Evolutionary conservation across 192 early-diverging fungal genomes (phyloP).

Genomic region (Coemansia sp.): DNA sequence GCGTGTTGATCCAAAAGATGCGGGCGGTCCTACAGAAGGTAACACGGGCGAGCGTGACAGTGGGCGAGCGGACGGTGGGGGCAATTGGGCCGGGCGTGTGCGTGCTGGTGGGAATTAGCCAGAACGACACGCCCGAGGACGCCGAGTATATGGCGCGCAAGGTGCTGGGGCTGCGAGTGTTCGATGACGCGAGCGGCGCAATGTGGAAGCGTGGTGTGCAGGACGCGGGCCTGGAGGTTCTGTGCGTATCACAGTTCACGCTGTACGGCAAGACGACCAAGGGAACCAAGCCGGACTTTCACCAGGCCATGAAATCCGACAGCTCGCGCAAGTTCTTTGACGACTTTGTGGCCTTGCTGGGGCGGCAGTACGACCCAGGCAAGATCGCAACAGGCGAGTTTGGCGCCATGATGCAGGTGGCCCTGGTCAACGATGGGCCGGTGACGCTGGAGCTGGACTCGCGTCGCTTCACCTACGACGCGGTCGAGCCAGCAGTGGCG

Average conservation of each 20-base stretch:
- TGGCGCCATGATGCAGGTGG: slow-evolving; percentile 96
- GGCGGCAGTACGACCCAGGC: slow-evolving; percentile 54
- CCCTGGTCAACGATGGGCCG: slow-evolving; percentile 78
- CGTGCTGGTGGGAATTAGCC: slow-evolving; percentile 64
- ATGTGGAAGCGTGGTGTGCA: slow-evolving; percentile 80
- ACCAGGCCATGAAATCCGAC: slow-evolving; percentile 74
- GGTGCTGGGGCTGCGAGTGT: slow-evolving; percentile 71
- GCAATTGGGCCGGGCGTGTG: slow-evolving; percentile 75
- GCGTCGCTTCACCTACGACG: slow-evolving; percentile 29
- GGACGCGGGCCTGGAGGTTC: slow-evolving; percentile 64
- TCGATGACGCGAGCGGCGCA: slow-evolving; percentile 56
- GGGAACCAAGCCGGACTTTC: slow-evolving; percentile 89
- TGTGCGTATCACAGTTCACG: slow-evolving; percentile 93
- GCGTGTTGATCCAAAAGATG: slow-evolving; percentile 38
- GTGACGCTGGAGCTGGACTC: slow-evolving; percentile 58
- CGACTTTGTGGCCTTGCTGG: slow-evolving; percentile 64
- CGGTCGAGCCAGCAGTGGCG: neutral
- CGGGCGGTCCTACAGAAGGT: slow-evolving; percentile 63
- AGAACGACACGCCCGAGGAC: slow-evolving; percentile 66
- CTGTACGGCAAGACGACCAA: slow-evolving; percentile 77
- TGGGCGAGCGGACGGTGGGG: slow-evolving; percentile 68
- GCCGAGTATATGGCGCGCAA: slow-evolving; percentile 84
- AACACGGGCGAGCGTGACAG: slow-evolving; percentile 58
- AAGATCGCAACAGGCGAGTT: slow-evolving; percentile 80
- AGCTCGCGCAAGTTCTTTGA: slow-evolving; percentile 67